Evolutionary conservation across 148 eudicot species (phyloP), one percentile per base, ranked within the genome.

Genomic region (Drosera capensis): DNA sequence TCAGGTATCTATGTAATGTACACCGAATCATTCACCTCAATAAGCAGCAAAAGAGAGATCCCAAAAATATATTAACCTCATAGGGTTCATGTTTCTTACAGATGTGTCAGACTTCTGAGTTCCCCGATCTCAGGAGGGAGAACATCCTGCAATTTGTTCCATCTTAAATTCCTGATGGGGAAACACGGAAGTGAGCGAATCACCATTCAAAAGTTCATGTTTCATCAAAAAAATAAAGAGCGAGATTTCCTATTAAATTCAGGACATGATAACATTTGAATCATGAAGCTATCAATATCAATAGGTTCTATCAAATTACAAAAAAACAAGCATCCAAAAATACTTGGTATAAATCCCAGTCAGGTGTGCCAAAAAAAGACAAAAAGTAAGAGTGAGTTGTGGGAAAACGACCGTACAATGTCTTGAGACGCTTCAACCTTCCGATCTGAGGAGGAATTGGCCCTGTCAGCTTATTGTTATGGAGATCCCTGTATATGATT

Each of bases 401-500:
- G n/a, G n/a, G n/a, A n/a, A n/a, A n/a, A n/a, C n/a, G n/a, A n/a
- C n/a, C n/a, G 41, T 64, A 72, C 55, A n/a, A n/a, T n/a, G n/a
- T n/a, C n/a, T n/a, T n/a, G n/a, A n/a, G n/a, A 45, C 66, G 75
- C 55, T 50, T 62, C 45, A 65, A 49, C 31, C 95, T 77, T 45
- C 87, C 95, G 51, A 90, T 90, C 62, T 90, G 99, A 47, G 99
- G 75, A 31, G 99, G 99, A 62, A 90, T 75, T 53, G 95, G 99
- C 38, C 95, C 99, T 1, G 88, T 90, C 64, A 90, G 46, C 73
- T 90, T 90, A 64, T 90, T 90, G 68, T 85, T 90, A 52, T 85
- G 99, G 12, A 90, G 80, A 64, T 90, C 99, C 85, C 99, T 90
- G 85, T 24, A 15, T 18, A 24, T 40, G 12, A 1, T 25, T 25